Conservation (phyloP, 164 flowering plant species). For the Buxus sempervirens region DNA sequence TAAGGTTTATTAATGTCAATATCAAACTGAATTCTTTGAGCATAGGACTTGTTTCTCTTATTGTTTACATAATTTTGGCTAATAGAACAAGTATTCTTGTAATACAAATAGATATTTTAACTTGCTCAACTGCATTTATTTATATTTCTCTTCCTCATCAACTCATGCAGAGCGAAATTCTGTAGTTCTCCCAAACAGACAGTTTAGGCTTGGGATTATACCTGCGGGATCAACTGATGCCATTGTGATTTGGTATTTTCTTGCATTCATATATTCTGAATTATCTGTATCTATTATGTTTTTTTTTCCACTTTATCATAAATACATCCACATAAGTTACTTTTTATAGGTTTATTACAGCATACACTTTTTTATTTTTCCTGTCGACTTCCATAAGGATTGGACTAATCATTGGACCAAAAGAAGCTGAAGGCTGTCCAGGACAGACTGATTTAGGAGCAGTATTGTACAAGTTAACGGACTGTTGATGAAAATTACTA, state of each 20-base stretch:
- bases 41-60: background rate
- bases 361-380: no score
- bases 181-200: constrained; percentile 41
- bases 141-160: constrained; percentile 15
- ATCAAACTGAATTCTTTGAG: background rate
- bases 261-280: background rate
- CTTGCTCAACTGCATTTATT: background rate
- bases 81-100: background rate
- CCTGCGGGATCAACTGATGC: constrained; percentile 99
- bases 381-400: no score
- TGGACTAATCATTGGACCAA: no score
- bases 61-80: background rate
- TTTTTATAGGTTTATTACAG: background rate
- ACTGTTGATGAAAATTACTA: no score
- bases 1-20: constrained; percentile 8
- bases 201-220: constrained; percentile 79
- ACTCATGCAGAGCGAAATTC: constrained; percentile 40
- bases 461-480: no score
- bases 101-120: background rate
- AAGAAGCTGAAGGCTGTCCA: no score
- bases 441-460: no score
- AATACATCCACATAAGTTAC: background rate
- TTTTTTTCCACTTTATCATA: background rate
- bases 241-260: constrained; percentile 79
- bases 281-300: background rate